Evolutionary conservation across 371 early-diverging fungal species (phyloP).

Genomic region (Thermomucor indicae-seudaticae): DNA sequence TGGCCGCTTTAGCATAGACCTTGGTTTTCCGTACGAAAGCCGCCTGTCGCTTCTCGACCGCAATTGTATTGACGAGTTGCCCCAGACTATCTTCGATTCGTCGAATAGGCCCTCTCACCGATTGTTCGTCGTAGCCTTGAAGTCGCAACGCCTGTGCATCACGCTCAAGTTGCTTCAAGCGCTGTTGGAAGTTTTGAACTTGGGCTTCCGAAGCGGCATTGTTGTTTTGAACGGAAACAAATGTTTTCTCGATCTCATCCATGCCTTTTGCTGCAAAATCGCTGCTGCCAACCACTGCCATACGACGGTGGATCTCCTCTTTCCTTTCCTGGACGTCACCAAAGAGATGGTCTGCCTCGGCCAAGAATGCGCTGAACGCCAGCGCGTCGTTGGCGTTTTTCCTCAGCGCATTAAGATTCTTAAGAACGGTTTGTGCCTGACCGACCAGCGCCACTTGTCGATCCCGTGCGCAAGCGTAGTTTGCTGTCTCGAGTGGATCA

Average conservation of each 20-base stretch:
- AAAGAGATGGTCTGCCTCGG: constrained; percentile 19
- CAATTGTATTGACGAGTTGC: constrained; percentile 20
- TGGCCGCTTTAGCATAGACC: constrained; percentile 39
- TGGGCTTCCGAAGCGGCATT: constrained; percentile 17
- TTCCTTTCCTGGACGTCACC: constrained; percentile 20
- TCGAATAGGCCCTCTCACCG: constrained; percentile 22
- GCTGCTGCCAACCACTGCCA: constrained; percentile 16
- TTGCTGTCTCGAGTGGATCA: constrained; percentile 40
- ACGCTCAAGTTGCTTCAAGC: constrained; percentile 15
- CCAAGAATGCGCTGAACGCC: constrained; percentile 26
- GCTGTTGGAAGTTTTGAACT: constrained; percentile 10
- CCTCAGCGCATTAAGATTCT: constrained; percentile 18
- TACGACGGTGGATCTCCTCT: constrained; percentile 21
- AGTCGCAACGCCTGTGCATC: constrained; percentile 17
- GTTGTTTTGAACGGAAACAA: constrained; percentile 11
- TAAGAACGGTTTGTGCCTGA: constrained; percentile 12
- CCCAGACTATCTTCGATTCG: constrained; percentile 19
- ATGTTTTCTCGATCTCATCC: constrained; percentile 14
- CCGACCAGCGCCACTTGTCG: constrained; percentile 17
- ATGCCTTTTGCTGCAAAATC: constrained; percentile 18
- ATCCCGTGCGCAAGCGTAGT: constrained; percentile 41
- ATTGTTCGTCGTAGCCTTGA: constrained; percentile 12
- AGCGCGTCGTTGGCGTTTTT: constrained; percentile 27
- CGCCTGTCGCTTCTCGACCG: constrained; percentile 32
- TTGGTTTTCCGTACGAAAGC: constrained; percentile 34